phyloP scores from a whole-genome alignment of 306 rosid species.

The Lagenaria siceraria region DNA sequence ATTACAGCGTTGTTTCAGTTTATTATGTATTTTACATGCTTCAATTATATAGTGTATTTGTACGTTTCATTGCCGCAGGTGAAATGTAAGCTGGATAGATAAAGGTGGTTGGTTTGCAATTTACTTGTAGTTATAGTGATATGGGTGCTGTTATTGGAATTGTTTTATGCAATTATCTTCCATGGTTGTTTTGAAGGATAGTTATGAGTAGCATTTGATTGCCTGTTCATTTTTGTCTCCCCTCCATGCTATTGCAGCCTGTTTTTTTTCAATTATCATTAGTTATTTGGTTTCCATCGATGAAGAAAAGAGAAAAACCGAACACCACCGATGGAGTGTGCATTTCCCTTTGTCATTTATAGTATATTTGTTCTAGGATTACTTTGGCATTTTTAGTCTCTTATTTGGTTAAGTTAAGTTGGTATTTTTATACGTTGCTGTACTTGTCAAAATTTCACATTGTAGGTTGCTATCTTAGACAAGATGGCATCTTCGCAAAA shows the following conservation, averaged over 20 bases:
- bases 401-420: not conserved
- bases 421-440: not conserved
- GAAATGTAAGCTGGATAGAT: not conserved
- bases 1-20: not conserved
- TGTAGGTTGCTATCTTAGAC: slow-evolving; percentile 22
- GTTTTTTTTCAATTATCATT: not conserved
- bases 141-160: not conserved
- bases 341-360: not conserved
- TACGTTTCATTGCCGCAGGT: not conserved
- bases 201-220: not conserved
- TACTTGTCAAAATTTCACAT: not conserved
- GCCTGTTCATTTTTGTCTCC: not conserved
- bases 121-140: not conserved
- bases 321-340: not conserved
- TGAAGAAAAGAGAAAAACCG: not conserved
- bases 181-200: not conserved
- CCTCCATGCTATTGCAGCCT: not conserved
- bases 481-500: slow-evolving; percentile 75
- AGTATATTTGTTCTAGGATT: not conserved
- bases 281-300: not conserved
- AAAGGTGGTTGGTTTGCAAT: not conserved
- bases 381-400: not conserved
- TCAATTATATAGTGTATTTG: not conserved
- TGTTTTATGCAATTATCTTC: not conserved
- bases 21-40: not conserved